A percentile compares a stretch with the other conserved stretches of the same genome.
Evolutionary conservation across 2,329 filamentous ascomycete species (phyloP).

Genomic region (Alternaria atra): DNA sequence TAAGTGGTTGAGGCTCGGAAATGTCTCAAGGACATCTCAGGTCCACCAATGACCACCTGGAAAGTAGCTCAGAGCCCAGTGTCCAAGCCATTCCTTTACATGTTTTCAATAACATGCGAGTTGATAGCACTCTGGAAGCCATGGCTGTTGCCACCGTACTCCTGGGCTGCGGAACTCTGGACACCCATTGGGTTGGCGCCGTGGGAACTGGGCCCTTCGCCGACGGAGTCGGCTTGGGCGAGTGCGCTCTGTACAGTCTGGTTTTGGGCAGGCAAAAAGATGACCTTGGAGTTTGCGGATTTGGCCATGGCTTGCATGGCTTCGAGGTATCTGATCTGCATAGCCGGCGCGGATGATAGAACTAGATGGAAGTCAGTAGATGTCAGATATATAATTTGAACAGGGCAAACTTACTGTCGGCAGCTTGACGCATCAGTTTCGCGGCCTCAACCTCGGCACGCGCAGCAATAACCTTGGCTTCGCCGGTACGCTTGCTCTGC

Average conservation of each 20-base stretch:
- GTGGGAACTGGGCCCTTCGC: slow-evolving; percentile 65
- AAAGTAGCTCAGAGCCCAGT: neutral
- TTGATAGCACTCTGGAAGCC: slow-evolving; percentile 85
- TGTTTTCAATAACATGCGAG: slow-evolving; percentile 83
- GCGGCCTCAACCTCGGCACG: slow-evolving; percentile 96
- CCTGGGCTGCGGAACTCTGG: slow-evolving; percentile 34
- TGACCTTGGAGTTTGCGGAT: slow-evolving; percentile 82
- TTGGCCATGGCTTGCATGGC: slow-evolving; percentile 99
- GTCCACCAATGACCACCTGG: neutral
- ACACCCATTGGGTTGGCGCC: slow-evolving; percentile 25
- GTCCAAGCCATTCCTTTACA: slow-evolving; percentile 58
- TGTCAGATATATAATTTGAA: neutral
- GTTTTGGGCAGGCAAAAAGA: slow-evolving; percentile 34
- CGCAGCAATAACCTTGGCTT: slow-evolving; percentile 97
- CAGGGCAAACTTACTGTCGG: neutral
- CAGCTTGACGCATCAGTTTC: slow-evolving; percentile 72
- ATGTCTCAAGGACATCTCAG: neutral
- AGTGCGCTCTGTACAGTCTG: slow-evolving; percentile 65
- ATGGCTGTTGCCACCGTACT: slow-evolving; percentile 52
- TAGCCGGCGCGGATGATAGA: slow-evolving; percentile 87
- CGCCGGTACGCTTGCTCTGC: slow-evolving; percentile 97
- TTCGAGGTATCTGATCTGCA: slow-evolving; percentile 82
- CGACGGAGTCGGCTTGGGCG: slow-evolving; percentile 59
- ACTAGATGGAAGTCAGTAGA: slow-evolving; percentile 60
- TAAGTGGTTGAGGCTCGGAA: too few relatives aligned